These are phyloP conservation scores for Apiospora marii DNA, from an alignment of 2,329 filamentous ascomycete species.

Conservation along the genomic window DNA sequence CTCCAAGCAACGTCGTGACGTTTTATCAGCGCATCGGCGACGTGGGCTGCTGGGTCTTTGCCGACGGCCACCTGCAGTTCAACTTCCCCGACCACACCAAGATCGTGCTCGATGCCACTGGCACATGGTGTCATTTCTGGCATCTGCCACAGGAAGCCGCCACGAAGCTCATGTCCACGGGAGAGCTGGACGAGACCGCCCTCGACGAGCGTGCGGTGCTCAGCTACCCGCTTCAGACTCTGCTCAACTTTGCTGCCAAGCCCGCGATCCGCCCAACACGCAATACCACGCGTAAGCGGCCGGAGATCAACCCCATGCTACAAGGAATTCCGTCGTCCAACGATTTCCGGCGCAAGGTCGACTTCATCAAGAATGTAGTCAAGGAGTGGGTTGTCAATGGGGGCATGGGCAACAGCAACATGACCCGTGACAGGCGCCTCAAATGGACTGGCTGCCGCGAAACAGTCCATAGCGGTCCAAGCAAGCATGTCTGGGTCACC, in stretches of 20 bases:
- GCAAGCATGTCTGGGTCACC: conserved; percentile 74
- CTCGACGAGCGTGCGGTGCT: conserved; percentile 75
- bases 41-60: conserved; percentile 83
- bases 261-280: conserved; percentile 54
- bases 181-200: conserved; percentile 74
- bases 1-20: conserved; percentile 69
- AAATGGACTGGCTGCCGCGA: conserved; percentile 68
- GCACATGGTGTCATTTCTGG: conserved; percentile 80
- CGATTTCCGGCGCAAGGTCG: conserved; percentile 75
- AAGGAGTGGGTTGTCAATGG: conserved; percentile 75
- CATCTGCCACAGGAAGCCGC: conserved; percentile 77
- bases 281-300: conserved; percentile 58
- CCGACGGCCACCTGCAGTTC: conserved; percentile 83
- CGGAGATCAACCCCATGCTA: conserved; percentile 66
- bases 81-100: conserved; percentile 92
- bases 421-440: conserved; percentile 61
- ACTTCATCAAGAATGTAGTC: conserved; percentile 73
- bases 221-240: conserved; percentile 74
- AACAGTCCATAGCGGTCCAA: conserved; percentile 58
- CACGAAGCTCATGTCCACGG: conserved; percentile 67
- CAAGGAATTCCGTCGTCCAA: conserved; percentile 75
- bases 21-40: conserved; percentile 85
- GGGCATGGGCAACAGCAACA: conserved; percentile 73
- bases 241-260: conserved; percentile 71
- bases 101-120: conserved; percentile 77